Evolutionary conservation across 805 yeast genomes (phyloP).

Genomic region (Metschnikowia henanensis): DNA sequence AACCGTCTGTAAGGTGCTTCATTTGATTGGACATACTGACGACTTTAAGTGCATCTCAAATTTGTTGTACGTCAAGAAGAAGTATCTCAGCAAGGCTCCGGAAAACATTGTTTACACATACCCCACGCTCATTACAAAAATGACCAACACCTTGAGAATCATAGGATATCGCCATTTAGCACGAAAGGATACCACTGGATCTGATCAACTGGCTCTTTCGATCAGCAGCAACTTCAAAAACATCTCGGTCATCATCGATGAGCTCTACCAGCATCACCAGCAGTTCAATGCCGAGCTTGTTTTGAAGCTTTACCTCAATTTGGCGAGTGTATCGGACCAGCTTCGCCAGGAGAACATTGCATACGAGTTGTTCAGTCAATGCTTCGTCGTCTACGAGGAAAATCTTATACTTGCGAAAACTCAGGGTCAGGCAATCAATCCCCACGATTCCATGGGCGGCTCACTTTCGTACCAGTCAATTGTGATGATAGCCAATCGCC

Average conservation of each 20-base stretch:
- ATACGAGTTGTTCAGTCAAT: constrained; percentile 86
- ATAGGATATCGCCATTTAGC: constrained; percentile 27
- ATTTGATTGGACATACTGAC: constrained; percentile 52
- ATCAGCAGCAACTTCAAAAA: constrained; percentile 68
- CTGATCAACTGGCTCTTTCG: constrained; percentile 24
- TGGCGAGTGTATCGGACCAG: constrained; percentile 82
- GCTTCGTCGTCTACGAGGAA: constrained; percentile 82
- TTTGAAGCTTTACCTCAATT: constrained; percentile 56
- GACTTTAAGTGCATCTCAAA: constrained; percentile 36
- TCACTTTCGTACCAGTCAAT: constrained; percentile 50
- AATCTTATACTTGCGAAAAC: constrained; percentile 30
- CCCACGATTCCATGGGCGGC: constrained; percentile 45
- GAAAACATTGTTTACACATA: constrained; percentile 62
- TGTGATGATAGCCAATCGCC: constrained; percentile 45
- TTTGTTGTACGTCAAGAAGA: constrained; percentile 38
- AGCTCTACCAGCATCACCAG: constrained; percentile 48
- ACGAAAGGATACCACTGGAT: constrained; percentile 30
- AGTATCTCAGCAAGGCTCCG: constrained; percentile 53
- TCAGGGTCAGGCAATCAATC: constrained; percentile 21
- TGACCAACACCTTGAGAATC: constrained; percentile 58
- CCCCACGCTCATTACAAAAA: constrained; percentile 69
- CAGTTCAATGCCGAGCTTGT: constrained; percentile 33
- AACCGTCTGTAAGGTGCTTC: constrained; percentile 67
- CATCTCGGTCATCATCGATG: constrained; percentile 66
- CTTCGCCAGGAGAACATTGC: constrained; percentile 66